Evolutionary conservation across 768 basidiomycete genomes (phyloP).

Genomic region (Galerina sulciceps): DNA sequence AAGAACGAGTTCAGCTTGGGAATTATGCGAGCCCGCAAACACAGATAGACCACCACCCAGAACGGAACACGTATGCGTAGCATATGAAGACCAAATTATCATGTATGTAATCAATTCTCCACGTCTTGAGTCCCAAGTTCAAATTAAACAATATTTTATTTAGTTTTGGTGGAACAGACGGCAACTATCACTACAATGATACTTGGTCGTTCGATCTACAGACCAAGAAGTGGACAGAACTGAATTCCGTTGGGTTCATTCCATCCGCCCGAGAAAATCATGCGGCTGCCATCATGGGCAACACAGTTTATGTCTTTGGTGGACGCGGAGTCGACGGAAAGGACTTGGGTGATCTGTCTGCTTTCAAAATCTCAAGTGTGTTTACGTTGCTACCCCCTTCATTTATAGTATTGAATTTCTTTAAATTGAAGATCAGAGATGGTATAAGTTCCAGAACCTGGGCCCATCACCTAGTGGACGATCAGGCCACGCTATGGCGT

Average conservation of each 20-base stretch:
- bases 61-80: slow-evolving; percentile 91
- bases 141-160: not conserved
- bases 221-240: slow-evolving; percentile 84
- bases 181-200: slow-evolving; percentile 98
- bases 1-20: slow-evolving; percentile 85
- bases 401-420: slow-evolving; percentile 1
- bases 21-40: slow-evolving; percentile 66
- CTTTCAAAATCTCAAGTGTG: slow-evolving; percentile 97
- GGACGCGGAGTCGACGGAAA: slow-evolving; percentile 97
- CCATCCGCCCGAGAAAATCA: slow-evolving; percentile 97
- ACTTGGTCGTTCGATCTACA: slow-evolving; percentile 93
- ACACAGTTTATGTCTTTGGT: slow-evolving; percentile 97
- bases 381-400: slow-evolving; percentile 21
- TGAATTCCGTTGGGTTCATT: slow-evolving; percentile 95
- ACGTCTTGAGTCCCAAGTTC: not conserved
- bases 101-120: slow-evolving; percentile 64
- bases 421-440: slow-evolving; percentile 76
- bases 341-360: slow-evolving; percentile 91
- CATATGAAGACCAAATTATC: slow-evolving; percentile 81
- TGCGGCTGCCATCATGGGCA: slow-evolving; percentile 94
- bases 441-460: slow-evolving; percentile 99
- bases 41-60: slow-evolving; percentile 75
- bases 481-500: slow-evolving; percentile 97
- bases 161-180: slow-evolving; percentile 97
- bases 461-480: slow-evolving; percentile 93